These are phyloP conservation scores for Zangia roseola DNA, from an alignment of 768 basidiomycete genomes.

Conservation along the genomic window DNA sequence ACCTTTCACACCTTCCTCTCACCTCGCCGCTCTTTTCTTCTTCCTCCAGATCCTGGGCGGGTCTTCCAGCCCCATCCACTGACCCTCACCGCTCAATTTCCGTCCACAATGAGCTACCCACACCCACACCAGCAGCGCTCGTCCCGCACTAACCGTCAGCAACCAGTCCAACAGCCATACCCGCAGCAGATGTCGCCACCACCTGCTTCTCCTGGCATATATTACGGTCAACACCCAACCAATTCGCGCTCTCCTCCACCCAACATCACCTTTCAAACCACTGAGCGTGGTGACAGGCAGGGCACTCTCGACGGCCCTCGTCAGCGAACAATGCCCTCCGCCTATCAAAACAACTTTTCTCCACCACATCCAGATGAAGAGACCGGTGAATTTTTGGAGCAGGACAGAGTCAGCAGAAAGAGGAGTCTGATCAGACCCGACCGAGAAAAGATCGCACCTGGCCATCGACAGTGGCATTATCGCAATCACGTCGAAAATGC, in stretches of 20 bases:
- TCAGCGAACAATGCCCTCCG: conserved; percentile 43
- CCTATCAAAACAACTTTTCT: conserved; percentile 47
- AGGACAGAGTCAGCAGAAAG: conserved; percentile 67
- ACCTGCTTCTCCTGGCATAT: conserved; percentile 11
- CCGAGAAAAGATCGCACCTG: conserved; percentile 93
- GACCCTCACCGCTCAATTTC: neutral
- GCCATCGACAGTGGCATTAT: conserved; percentile 94
- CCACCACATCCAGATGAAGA: conserved; percentile 36
- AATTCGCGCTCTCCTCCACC: conserved; percentile 24
- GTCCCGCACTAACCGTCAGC: conserved; percentile 28
- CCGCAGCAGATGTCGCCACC: conserved; percentile 19
- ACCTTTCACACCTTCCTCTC: conserved; percentile 11
- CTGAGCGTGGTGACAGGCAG: conserved; percentile 68
- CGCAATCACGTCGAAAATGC: conserved; percentile 81
- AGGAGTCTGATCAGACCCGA: conserved; percentile 92
- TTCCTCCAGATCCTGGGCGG: neutral
- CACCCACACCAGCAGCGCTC: conserved; percentile 35
- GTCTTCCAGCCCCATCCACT: neutral
- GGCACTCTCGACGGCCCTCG: conserved; percentile 55
- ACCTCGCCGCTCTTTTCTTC: conserved; percentile 21
- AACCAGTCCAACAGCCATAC: conserved; percentile 27
- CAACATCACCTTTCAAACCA: conserved; percentile 67
- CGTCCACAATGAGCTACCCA: conserved; percentile 37
- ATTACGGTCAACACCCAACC: conserved; percentile 19
- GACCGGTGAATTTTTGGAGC: conserved; percentile 39